Evolutionary conservation across 345 rosid genomes (phyloP), one percentile per base, ranked within the genome.

Genomic region (Cardamine chenopodiifolia): DNA sequence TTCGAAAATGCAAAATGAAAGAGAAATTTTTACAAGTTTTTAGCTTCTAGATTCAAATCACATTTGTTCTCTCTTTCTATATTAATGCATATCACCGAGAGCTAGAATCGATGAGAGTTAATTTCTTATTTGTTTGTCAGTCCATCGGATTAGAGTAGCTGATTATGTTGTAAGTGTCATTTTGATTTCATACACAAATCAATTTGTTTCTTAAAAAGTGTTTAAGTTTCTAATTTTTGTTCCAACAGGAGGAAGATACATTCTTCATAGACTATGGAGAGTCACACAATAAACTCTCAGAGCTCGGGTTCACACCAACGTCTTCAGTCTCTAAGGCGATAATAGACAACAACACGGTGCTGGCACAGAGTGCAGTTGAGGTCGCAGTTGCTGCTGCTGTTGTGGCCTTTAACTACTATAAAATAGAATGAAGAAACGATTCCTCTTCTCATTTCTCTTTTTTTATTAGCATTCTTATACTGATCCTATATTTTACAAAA

Each of bases 211-310:
- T 12, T 29, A 29, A 35, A 8, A 18, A 64, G 32, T 29, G 22
- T 3, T 3, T 2, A 42, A 23, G 12, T 14, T 62, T 20, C 0
- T 12, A 35, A 10, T 11, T 12, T 35, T 47, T 14, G 17, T 60
- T 9, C 18, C 5, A 11, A 32, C 76, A 93, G 98, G 93, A 90
- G 40, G 98, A 90, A 81, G 93, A 89, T 28, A 83, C 83, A 49
- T 86, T 93, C 83, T 93, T 87, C 29, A 85, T 72, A 66, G 96
- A 89, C 74, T 93, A 89, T 62, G 93, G 86, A 8, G 80, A 48
- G 42, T 85, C 98, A 4, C 97, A 90, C 71, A 89, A 90, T 86
- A 93, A 83, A 80, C 96, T 93, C 22, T 93, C 97, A 1, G 98
- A 90, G 68, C 89, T 90, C 28, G 93, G 97, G n/a, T 93, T 90